phyloP scores from a whole-genome alignment of 164 flowering plant genomes.

The Amborella trichopoda region DNA sequence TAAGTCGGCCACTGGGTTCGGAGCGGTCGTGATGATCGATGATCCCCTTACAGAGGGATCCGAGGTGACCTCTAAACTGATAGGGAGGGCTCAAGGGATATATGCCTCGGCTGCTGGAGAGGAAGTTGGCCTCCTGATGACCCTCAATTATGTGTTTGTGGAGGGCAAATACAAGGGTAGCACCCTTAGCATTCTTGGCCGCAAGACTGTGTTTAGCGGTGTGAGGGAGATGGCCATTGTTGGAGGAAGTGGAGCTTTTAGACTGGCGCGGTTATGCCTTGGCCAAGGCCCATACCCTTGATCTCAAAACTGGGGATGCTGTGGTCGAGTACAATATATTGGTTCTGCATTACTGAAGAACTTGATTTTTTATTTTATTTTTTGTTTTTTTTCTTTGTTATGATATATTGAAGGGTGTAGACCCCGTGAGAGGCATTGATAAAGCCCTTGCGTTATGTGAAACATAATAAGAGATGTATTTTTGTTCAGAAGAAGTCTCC shows the following conservation, averaged over 20 bases:
- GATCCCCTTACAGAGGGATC: conserved; percentile 22
- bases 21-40: conserved; percentile 16
- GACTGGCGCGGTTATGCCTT: conserved; percentile 10
- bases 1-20: conserved; percentile 11
- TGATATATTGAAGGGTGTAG: too few species aligned
- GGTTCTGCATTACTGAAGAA: conserved; percentile 3
- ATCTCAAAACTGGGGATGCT: conserved; percentile 7
- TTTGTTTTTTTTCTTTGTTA: too few species aligned
- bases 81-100: conserved; percentile 27
- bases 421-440: too few species aligned
- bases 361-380: too few species aligned
- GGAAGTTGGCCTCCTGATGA: conserved; percentile 15
- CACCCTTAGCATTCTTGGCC: conserved; percentile 7
- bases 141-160: conserved; percentile 14
- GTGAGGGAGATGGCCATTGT: conserved; percentile 11
- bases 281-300: not conserved
- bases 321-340: conserved; percentile 3
- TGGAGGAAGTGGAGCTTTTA: conserved; percentile 8
- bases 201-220: conserved; percentile 4
- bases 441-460: too few species aligned
- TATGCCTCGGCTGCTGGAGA: conserved; percentile 14
- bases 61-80: conserved; percentile 9
- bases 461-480: too few species aligned
- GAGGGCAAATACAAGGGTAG: conserved; percentile 20
- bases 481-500: too few species aligned